These are phyloP conservation scores for Trichoderma simmonsii DNA, from an alignment of 2,329 filamentous ascomycete genomes.

Conservation along the genomic window DNA sequence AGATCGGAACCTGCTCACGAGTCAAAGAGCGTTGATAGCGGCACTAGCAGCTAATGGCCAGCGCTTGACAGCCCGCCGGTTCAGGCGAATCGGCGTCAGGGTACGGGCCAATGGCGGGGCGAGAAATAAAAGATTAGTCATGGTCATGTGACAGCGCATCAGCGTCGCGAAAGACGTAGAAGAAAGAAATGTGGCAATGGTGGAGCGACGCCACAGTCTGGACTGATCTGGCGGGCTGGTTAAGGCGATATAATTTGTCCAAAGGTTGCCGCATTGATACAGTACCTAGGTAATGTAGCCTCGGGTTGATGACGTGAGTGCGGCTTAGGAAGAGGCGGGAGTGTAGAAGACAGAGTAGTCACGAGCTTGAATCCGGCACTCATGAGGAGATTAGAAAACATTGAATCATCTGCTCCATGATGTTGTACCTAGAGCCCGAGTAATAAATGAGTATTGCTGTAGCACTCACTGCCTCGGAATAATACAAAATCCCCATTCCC, in stretches of 20 bases:
- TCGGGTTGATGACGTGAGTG: not conserved
- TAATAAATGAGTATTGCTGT: not conserved
- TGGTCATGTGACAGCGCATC: slow-evolving; percentile 10
- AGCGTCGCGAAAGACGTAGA: not conserved
- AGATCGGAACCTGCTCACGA: slow-evolving; percentile 11
- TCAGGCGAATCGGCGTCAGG: not conserved
- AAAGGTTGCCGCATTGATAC: not conserved
- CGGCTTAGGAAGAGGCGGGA: not conserved
- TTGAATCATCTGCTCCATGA: not conserved
- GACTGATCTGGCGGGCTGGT: not conserved
- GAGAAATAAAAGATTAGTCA: slow-evolving; percentile 3
- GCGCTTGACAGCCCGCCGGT: not conserved
- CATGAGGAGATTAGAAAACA: not conserved
- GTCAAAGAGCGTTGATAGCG: slow-evolving; percentile 11
- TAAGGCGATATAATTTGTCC: not conserved
- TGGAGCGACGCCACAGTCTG: slow-evolving; percentile 11
- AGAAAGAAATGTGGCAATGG: not conserved
- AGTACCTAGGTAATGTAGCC: not conserved
- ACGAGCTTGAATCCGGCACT: not conserved
- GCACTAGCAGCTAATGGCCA: not conserved
- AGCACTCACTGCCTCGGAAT: not conserved
- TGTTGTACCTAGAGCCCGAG: not conserved
- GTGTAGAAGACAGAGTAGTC: not conserved
- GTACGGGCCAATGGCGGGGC: not conserved
- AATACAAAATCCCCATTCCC: not conserved